These are phyloP conservation scores for Lepraria neglecta DNA, from an alignment of 495 filamentous ascomycete species.

Conservation along the genomic window DNA sequence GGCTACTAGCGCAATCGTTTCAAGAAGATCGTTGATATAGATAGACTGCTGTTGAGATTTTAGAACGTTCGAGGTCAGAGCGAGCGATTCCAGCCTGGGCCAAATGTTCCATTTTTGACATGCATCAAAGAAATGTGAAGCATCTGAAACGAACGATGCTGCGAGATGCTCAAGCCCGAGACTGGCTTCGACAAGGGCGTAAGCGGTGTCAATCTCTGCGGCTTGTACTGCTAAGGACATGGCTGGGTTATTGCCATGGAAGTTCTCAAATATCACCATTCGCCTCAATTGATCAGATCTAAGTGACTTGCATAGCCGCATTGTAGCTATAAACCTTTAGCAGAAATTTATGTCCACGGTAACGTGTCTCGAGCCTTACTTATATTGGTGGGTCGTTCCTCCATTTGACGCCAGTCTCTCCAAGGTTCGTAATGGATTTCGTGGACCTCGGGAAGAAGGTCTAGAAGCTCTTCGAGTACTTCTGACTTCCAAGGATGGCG, in stretches of 20 bases:
- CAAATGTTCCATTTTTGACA: slow-evolving; percentile 19
- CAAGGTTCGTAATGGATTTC: slow-evolving; percentile 27
- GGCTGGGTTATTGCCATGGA: slow-evolving; percentile 18
- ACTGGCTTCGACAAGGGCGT: slow-evolving; percentile 21
- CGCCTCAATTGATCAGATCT: slow-evolving; percentile 24
- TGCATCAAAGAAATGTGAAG: slow-evolving; percentile 25
- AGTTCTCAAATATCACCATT: slow-evolving; percentile 24
- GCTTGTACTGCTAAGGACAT: slow-evolving; percentile 24
- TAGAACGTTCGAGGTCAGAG: slow-evolving; percentile 26
- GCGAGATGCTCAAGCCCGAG: slow-evolving; percentile 22
- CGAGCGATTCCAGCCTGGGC: slow-evolving; percentile 32
- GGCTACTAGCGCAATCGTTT: slow-evolving; percentile 32
- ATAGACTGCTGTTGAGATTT: slow-evolving; percentile 22
- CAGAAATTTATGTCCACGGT: slow-evolving; percentile 19
- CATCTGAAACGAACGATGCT: slow-evolving; percentile 23
- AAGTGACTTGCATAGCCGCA: slow-evolving; percentile 26
- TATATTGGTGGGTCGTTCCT: slow-evolving; percentile 21
- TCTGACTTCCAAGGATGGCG: slow-evolving; percentile 20
- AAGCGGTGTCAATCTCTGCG: slow-evolving; percentile 22
- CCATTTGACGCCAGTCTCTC: slow-evolving; percentile 24
- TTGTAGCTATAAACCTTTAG: slow-evolving; percentile 21
- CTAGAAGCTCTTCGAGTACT: slow-evolving; percentile 24
- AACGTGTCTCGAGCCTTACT: slow-evolving; percentile 22
- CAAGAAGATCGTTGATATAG: slow-evolving; percentile 22
- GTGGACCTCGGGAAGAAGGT: slow-evolving; percentile 26